Base-by-base conservation (phyloP, 2,329 filamentous ascomycete species). In the Dactylellina parvicollis region DNA sequence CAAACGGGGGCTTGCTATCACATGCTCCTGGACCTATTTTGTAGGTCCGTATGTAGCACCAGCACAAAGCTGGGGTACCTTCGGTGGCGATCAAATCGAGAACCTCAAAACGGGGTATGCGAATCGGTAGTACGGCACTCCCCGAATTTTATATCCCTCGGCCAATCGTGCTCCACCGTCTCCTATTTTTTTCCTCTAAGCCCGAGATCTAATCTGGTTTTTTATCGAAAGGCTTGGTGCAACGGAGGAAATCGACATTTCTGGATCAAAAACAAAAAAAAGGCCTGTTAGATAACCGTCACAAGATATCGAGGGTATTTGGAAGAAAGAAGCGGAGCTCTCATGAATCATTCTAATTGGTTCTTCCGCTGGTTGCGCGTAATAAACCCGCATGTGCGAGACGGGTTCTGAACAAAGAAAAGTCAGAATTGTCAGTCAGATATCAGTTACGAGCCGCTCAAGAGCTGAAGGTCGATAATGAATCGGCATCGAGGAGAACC, bases 61-160 rank as follows among this genome's bases (percentile, higher is more conserved):
- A 7, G n/a, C 24, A 9, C 42, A 55, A 24, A 36, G 38, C 30
- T 44, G 44, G 47, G 46, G 32, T 20, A 16, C 32, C 9, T 26
- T 40, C 32, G 26, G 66, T 71, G 66, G 66, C 66, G 57, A 71
- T 64, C 66, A 59, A 72, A 57, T 72, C 59, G 52, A 65, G 50
- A 44, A 32, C 57, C 9, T 24, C 20, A 5, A 20, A 42, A 44
- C 26, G 42, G 16, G 20, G 28, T 10, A 30, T 28, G 32, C 18
- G n/a, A 40, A 28, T 54, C 2, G 59, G 67, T 65, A 59, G 26
- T 46, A 65, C 67, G 59, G 67, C 59, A 72, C 52, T 54, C 59
- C 55, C 59, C 67, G 67, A 59, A n/a, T 34, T 26, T 16, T 26
- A 52, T 36, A 38, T 12, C 20, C 36, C 28, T 30, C 10, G 24